Evolutionary conservation across 2,329 filamentous ascomycete species (phyloP).

Genomic region (Xenoacremonium recifei): DNA sequence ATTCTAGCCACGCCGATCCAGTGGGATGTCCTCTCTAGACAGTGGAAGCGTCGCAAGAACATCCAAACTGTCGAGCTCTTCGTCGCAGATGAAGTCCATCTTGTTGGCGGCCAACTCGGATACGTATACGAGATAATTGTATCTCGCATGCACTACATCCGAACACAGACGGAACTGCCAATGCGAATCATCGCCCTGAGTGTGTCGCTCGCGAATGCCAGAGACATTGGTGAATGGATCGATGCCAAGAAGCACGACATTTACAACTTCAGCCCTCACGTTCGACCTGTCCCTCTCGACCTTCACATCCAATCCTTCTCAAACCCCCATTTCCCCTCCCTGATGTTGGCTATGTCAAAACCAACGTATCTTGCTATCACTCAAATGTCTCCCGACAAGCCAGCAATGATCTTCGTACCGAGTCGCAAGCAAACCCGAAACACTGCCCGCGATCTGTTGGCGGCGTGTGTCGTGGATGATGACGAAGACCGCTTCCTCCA

Average conservation of each 20-base stretch:
- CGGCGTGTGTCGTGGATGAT: conserved; percentile 84
- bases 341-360: conserved; percentile 98
- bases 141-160: conserved; percentile 97
- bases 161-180: conserved; percentile 78
- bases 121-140: conserved; percentile 95
- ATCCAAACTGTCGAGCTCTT: conserved; percentile 87
- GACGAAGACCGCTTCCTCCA: conserved; percentile 94
- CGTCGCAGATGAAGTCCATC: conserved; percentile 92
- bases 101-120: conserved; percentile 82
- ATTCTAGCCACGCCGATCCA: conserved; percentile 90
- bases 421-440: conserved; percentile 89
- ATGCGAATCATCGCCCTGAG: conserved; percentile 87
- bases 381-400: conserved; percentile 85
- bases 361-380: conserved; percentile 87
- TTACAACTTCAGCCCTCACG: conserved; percentile 95
- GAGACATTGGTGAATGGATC: conserved; percentile 96
- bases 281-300: conserved; percentile 85
- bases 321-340: conserved; percentile 93
- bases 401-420: conserved; percentile 87
- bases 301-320: conserved; percentile 94
- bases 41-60: conserved; percentile 96
- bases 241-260: conserved; percentile 97
- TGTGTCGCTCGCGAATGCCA: conserved; percentile 88
- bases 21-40: conserved; percentile 93
- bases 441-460: conserved; percentile 82